Base-by-base conservation (phyloP, 176 grass and related monocot genomes). In the Typha latifolia region DNA sequence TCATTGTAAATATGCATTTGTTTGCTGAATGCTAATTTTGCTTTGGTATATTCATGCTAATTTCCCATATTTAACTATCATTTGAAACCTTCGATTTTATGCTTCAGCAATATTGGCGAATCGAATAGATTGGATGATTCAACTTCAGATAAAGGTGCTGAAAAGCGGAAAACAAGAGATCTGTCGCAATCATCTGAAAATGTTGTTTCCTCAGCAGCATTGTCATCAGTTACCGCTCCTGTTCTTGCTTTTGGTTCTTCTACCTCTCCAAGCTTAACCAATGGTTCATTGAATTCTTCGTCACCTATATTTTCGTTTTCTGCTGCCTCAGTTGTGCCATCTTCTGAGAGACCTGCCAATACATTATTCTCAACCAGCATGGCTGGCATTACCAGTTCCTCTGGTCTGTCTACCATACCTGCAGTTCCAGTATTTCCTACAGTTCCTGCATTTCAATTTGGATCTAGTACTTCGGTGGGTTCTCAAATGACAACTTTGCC, bases 161-260 rank as follows among this genome's bases (percentile, higher is more conserved):
- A 74, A 11, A 3, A 19, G 9, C 15, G 18, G 53, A 59, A 59
- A 59, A 59, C 53, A 59, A 59, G 13, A n/a, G 53, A 59, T 59
- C n/a, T 65, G 22, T 74, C 26, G 20, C 51, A 34, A 51, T 49
- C 47, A 32, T 76, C 37, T 66, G 73, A 32, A 18, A 64, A 75
- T 75, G 49, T 49, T 75, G n/a, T 10, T 59, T 65, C 26, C 4
- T 64, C 32, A 18, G 63, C 4, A 6, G 15, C 13, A 19, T 12
- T 13, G 19, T 13, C 59, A 64, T 74, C 72, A 66, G 18, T 12
- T 52, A 65, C 4, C 62, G 29, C 49, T 26, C 29, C 11, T 32
- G 51, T 61, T 32, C 27, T 14, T 76, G 51, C 32, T 48, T 49
- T 31, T 61, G 63, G 51, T 24, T 32, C 14, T 57, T 76, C 63